Conservation (phyloP, 805 yeast genomes). For the Yarrowia deformans region DNA sequence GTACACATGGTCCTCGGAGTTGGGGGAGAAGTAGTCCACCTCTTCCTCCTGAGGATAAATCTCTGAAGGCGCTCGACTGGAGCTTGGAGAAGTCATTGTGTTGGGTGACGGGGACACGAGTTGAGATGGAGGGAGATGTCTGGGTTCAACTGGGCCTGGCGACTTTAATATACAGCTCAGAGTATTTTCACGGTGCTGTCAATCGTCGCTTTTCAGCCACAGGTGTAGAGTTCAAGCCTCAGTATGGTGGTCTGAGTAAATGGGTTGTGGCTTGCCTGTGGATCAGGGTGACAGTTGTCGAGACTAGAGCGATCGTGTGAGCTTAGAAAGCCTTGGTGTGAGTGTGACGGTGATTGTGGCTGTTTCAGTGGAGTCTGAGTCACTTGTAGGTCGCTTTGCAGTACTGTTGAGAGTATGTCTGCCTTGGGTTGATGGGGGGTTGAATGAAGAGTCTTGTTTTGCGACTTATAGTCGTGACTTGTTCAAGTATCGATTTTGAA, state of each 20-base stretch:
- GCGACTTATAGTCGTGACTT: constrained; percentile 10
- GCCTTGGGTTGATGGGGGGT: neutral
- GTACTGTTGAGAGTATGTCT: neutral
- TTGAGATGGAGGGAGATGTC: neutral
- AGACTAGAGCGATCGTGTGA: too few relatives aligned
- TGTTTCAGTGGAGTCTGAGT: neutral
- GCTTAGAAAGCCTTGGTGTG: too few relatives aligned
- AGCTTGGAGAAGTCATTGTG: constrained; percentile 20
- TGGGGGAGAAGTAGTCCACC: constrained; percentile 24
- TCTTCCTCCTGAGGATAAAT: constrained; percentile 29
- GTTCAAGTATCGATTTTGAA: neutral
- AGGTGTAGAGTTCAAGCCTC: constrained; percentile 38
- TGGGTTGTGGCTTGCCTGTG: constrained; percentile 5
- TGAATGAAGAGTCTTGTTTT: neutral
- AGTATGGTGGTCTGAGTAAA: constrained; percentile 32
- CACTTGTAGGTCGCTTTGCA: neutral
- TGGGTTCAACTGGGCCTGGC: neutral
- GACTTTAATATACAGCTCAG: constrained; percentile 19
- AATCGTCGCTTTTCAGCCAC: constrained; percentile 36
- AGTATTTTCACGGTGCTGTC: constrained; percentile 26
- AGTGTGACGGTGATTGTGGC: neutral
- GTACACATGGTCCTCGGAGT: constrained; percentile 29
- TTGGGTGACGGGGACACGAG: neutral
- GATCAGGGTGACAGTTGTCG: neutral
- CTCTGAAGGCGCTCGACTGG: constrained; percentile 21